Evolutionary conservation across 2,329 filamentous ascomycete genomes (phyloP).

Genomic region (Curvularia sp.): DNA sequence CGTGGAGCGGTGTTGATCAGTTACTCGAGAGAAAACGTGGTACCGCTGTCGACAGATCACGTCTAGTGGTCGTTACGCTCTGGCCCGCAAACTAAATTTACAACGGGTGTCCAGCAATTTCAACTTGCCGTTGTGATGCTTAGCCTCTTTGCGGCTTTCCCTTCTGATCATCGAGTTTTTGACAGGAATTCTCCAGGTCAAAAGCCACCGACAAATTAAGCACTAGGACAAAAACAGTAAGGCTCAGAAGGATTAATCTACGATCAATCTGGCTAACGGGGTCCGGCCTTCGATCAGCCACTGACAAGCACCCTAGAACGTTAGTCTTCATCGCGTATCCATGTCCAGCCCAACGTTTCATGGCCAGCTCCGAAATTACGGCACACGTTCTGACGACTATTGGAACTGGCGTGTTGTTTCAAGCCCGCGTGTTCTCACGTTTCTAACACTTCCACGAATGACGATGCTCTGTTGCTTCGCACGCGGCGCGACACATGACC

Average conservation of each 20-base stretch:
- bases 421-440: slow-evolving; percentile 5
- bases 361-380: slow-evolving; percentile 7
- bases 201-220: slow-evolving; percentile 18
- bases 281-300: slow-evolving; percentile 7
- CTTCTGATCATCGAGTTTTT: slow-evolving; percentile 19
- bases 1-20: not conserved
- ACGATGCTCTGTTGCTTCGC: slow-evolving; percentile 25
- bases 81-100: not conserved
- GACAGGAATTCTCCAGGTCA: slow-evolving; percentile 16
- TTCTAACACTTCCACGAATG: slow-evolving; percentile 25
- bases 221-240: slow-evolving; percentile 15
- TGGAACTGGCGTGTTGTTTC: slow-evolving; percentile 4
- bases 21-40: not conserved
- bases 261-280: slow-evolving; percentile 18
- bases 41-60: not conserved
- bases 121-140: slow-evolving; percentile 10
- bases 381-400: not conserved
- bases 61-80: not conserved
- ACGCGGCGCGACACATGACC: slow-evolving; percentile 18
- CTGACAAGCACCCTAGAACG: not conserved
- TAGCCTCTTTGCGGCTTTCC: slow-evolving; percentile 13
- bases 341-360: slow-evolving; percentile 5
- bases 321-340: slow-evolving; percentile 2
- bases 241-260: slow-evolving; percentile 26
- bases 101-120: slow-evolving; percentile 8